Evolutionary conservation across 352 stramenopile species (phyloP), one percentile per base, ranked within the genome.

Genomic region (Phytophthora fragariae): DNA sequence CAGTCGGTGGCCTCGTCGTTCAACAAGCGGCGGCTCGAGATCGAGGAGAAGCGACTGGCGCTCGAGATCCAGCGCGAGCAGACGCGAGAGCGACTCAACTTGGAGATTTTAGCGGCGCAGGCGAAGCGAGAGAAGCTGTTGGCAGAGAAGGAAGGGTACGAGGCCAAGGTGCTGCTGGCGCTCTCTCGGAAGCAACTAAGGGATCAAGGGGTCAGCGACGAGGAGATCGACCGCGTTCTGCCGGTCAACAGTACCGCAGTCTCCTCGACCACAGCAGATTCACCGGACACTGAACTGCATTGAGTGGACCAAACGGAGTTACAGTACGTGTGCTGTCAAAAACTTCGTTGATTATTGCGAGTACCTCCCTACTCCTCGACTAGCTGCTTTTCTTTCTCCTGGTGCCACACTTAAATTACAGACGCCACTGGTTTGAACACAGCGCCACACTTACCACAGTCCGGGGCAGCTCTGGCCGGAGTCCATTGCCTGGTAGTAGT

Each of bases 401-500:
- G 24, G 17, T 21, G 19, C 31, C 29, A 5, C 19, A 57, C 15
- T 69, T 70, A 74, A 74, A 65, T 70, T 61, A 70, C 46, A 52
- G 67, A 58, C 61, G 7, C 19, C 39, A 50, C 19, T 19, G 12
- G 3, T 29, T 53, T 7, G 6, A 21, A 50, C 15, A 6, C 11
- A 56, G 14, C 35, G 3, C 11, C 41, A 17, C 46, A 59, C 27
- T 82, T 41, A 81, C 70, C 47, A 76, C 39, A 81, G 3, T 70
- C 60, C 68, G 24, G 56, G 74, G 35, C 77, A 90, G 33, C 84
- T 92, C 41, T 85, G 72, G 21, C 80, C 81, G 31, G 86, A 90
- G 62, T 92, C 83, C 62, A 93, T 85, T 17, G 81, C 84, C 46
- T 91, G 80, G 76, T 91, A 92, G 67, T 91, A 91, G 50, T 85